Conservation (phyloP, 306 rosid species). For the Malus domestica region ASM211411v1 NC_041793.1:20095001-20095500, state of each 20-base stretch:
- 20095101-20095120: constrained; percentile 79
- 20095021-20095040: constrained; percentile 71
- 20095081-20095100: constrained; percentile 84
- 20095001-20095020: constrained; percentile 93
- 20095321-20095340: constrained; percentile 66
- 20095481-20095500: constrained; percentile 75
- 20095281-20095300: constrained; percentile 79
- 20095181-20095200: constrained; percentile 88
- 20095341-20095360: constrained; percentile 67
- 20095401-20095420: constrained; percentile 81
- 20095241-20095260: constrained; percentile 63
- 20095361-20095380: constrained; percentile 69
- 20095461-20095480: constrained; percentile 58
- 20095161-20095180: constrained; percentile 54
- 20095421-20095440: constrained; percentile 65
- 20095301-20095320: constrained; percentile 82
- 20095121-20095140: constrained; percentile 61
- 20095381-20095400: constrained; percentile 83
- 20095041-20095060: constrained; percentile 70
- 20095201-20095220: constrained; percentile 75
- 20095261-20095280: constrained; percentile 62
- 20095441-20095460: constrained; percentile 66
- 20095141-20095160: constrained; percentile 65
- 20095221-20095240: constrained; percentile 61
- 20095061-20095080: constrained; percentile 79